Percentiles rank a stretch among this genome's conserved stretches.
These are phyloP conservation scores for Conoideocrella luteorostrata DNA, from an alignment of 2,329 filamentous ascomycete species.

Conservation along the genomic window DNA sequence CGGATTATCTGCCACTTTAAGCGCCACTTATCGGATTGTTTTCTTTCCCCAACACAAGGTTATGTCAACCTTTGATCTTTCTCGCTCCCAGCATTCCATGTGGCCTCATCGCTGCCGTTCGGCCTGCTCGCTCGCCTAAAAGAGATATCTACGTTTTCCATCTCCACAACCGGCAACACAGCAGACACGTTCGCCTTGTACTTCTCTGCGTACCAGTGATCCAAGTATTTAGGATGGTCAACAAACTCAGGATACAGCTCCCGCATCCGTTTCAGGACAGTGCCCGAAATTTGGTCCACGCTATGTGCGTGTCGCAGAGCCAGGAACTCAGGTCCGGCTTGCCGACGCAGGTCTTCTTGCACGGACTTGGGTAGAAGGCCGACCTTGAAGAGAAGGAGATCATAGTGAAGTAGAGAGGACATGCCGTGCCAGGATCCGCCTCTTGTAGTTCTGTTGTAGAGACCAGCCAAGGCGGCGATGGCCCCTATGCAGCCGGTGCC, in stretches of 20 bases:
- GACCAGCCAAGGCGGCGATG: slow-evolving; percentile 57
- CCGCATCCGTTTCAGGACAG: slow-evolving; percentile 50
- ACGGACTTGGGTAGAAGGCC: slow-evolving; percentile 50
- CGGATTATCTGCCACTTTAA: too few species aligned
- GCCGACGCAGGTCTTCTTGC: slow-evolving; percentile 42
- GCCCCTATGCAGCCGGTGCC: slow-evolving; percentile 67
- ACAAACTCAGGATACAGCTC: slow-evolving; percentile 49
- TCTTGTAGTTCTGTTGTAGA: slow-evolving; percentile 53
- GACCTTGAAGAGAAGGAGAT: slow-evolving; percentile 56
- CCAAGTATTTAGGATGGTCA: slow-evolving; percentile 36
- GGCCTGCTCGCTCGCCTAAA: slow-evolving; percentile 37
- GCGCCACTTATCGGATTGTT: too few species aligned
- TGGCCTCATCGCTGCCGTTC: slow-evolving; percentile 51
- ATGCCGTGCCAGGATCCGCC: slow-evolving; percentile 63
- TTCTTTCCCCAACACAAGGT: too few species aligned
- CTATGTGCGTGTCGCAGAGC: slow-evolving; percentile 53
- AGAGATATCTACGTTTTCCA: slow-evolving; percentile 37
- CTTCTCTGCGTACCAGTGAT: slow-evolving; percentile 40
- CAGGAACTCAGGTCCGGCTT: slow-evolving; percentile 48
- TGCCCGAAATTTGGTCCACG: slow-evolving; percentile 58
- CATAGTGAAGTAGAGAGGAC: slow-evolving; percentile 61
- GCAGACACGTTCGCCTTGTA: slow-evolving; percentile 34
- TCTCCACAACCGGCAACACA: slow-evolving; percentile 37
- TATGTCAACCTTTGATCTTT: slow-evolving; percentile 20
- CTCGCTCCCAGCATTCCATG: slow-evolving; percentile 47